Percentiles rank a stretch among this genome's conserved stretches.
phyloP scores from a whole-genome alignment of 2,329 filamentous ascomycete species.

The Colletotrichum lindemuthianum region DNA sequence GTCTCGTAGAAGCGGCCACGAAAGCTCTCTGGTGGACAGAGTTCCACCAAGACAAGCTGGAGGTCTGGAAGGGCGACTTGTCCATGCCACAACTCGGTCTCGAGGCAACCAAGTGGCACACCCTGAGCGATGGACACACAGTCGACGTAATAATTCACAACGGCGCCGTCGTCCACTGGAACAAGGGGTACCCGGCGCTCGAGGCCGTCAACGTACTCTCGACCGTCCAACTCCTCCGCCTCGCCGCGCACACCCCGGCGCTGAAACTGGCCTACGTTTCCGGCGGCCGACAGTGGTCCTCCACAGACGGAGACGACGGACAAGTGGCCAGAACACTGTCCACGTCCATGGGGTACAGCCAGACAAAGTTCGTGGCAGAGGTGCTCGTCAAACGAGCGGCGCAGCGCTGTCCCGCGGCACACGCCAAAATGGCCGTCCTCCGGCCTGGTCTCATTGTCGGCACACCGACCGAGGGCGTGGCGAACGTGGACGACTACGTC shows the following conservation, averaged over 20 bases:
- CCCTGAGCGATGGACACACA: conserved; percentile 15
- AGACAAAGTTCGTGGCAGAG: conserved; percentile 37
- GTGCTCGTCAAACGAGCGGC: conserved; percentile 27
- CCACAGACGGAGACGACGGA: background rate
- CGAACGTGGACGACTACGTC: conserved; percentile 41
- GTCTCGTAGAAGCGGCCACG: conserved; percentile 23
- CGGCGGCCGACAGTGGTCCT: conserved; percentile 33
- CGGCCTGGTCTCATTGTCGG: conserved; percentile 38
- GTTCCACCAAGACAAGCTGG: conserved; percentile 7
- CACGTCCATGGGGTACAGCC: conserved; percentile 27
- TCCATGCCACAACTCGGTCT: conserved; percentile 17
- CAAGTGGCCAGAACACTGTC: background rate
- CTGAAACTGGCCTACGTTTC: conserved; percentile 41
- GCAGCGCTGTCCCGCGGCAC: conserved; percentile 1
- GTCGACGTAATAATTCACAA: conserved; percentile 16
- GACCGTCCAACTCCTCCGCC: conserved; percentile 37
- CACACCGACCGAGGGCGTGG: conserved; percentile 44
- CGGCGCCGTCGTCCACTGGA: conserved; percentile 9
- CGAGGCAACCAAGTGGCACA: conserved; percentile 9
- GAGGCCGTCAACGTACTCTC: conserved; percentile 29
- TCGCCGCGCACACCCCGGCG: conserved; percentile 1
- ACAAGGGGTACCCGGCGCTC: background rate
- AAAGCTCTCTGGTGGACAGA: conserved; percentile 34
- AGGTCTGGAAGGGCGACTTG: conserved; percentile 37
- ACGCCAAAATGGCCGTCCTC: conserved; percentile 36